Evolutionary conservation across 768 basidiomycete genomes (phyloP), one percentile per base, ranked within the genome.

Genomic region (Boletus bicolor): DNA sequence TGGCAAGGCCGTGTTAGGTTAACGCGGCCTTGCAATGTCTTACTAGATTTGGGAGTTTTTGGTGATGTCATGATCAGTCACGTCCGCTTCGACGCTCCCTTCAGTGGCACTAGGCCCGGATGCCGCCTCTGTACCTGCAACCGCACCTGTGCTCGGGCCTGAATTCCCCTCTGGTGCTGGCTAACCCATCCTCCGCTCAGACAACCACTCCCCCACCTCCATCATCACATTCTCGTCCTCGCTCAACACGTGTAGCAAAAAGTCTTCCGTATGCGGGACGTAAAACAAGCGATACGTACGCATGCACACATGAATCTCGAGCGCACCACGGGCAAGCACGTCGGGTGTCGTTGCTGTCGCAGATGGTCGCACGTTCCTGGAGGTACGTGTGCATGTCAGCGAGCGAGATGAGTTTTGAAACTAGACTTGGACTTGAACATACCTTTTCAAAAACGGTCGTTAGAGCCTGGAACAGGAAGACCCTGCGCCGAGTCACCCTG

Each of bases 231-330:
- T 53, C 19, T 63, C 64, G 0, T 55, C 60, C 9, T 63, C 56
- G 3, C 9, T 53, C 48, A 44, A 14, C 34, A 53, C 19, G 10
- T 8, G 60, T 26, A 65, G 9, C 37, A 66, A 53, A 53, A 68
- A 66, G 47, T 66, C 65, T 39, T 66, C 65, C 17, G 65, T 66
- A 3, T 66, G 60, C 2, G 65, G 64, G 44, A 66, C 66, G 32
- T 66, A 66, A 39, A 66, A 66, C 43, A 66, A 47, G 30, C 65
- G 65, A 10, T 66, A 66, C n/a, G 65, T 66, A 5, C 65, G 61
- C 17, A 26, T 4, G 28, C 28, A 96, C 54, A 97, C 82, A 58
- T 87, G 87, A 67, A 91, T 89, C 70, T 92, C 19, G 19, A 95
- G 78, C 4, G 80, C 80, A 34, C 87, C 86, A 37, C 68, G 76